A percentile compares a stretch with the other conserved stretches of the same genome.
Conservation (phyloP, 768 basidiomycete species). For the Dioszegia crocea region DNA sequence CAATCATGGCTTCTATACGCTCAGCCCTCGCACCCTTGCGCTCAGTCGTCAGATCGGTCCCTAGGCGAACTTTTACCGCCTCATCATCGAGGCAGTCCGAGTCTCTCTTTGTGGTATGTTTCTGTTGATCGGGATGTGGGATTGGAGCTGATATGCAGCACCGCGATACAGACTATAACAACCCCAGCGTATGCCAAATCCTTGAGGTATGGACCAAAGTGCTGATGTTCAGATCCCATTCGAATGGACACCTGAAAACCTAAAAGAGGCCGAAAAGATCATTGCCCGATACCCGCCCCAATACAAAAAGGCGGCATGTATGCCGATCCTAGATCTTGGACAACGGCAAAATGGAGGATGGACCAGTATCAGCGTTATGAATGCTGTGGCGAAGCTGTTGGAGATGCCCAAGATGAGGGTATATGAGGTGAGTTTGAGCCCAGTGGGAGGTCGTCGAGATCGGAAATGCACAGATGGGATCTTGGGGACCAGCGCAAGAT, state of each 20-base stretch:
- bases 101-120: constrained; percentile 77
- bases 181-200: constrained; percentile 64
- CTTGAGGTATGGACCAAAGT: not conserved
- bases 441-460: too few relatives aligned
- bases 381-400: constrained; percentile 87
- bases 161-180: constrained; percentile 91
- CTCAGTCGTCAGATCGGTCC: constrained; percentile 7
- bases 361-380: constrained; percentile 99
- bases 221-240: constrained; percentile 69
- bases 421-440: constrained; percentile 62
- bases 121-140: not conserved
- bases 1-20: constrained; percentile 25
- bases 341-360: constrained; percentile 98
- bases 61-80: constrained; percentile 48
- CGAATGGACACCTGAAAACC: constrained; percentile 73
- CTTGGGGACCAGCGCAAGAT: too few relatives aligned
- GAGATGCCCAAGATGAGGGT: constrained; percentile 98
- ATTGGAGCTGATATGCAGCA: constrained; percentile 57
- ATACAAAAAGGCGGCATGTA: constrained; percentile 98
- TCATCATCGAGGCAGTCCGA: constrained; percentile 62
- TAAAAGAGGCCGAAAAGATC: constrained; percentile 80
- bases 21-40: constrained; percentile 21
- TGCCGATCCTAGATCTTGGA: constrained; percentile 90
- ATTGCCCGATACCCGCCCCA: constrained; percentile 91
- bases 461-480: too few relatives aligned